Conservation (phyloP, 139 green algal genomes). For the Tetraselmis striata region DNA sequence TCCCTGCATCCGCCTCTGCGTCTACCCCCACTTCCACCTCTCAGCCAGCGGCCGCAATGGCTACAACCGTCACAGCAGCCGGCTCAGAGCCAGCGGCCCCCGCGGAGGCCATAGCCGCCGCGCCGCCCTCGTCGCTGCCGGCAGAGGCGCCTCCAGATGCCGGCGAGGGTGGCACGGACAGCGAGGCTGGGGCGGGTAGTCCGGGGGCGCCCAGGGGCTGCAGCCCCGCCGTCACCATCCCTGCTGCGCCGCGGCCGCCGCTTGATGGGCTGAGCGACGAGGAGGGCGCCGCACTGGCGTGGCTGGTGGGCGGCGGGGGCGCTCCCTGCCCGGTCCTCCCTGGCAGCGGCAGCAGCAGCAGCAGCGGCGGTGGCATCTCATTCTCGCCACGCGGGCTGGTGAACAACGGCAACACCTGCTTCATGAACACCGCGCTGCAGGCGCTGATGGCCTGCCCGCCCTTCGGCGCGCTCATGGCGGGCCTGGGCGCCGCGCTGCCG, state of each 20-base stretch:
- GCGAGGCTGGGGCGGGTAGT: too few species aligned
- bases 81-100: not conserved
- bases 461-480: slow-evolving; percentile 55
- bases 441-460: slow-evolving; percentile 53
- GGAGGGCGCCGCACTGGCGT: slow-evolving; percentile 32
- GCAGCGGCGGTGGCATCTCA: too few species aligned
- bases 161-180: too few species aligned
- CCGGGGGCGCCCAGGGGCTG: too few species aligned
- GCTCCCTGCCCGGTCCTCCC: too few species aligned
- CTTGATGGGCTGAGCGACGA: slow-evolving; percentile 54
- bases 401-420: slow-evolving; percentile 12
- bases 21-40: not conserved
- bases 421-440: slow-evolving; percentile 24
- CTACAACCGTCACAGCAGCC: not conserved
- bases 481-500: slow-evolving; percentile 28
- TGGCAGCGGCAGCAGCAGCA: too few species aligned
- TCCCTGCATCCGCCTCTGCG: not conserved
- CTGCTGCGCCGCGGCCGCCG: slow-evolving; percentile 42
- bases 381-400: slow-evolving; percentile 1
- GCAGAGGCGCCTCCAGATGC: too few species aligned
- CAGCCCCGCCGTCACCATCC: too few species aligned
- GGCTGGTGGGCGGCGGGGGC: not conserved
- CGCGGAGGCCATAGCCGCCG: not conserved
- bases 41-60: not conserved
- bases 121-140: too few species aligned